A percentile compares a stretch with the other conserved stretches of the same genome.
These are phyloP conservation scores for Cornus controversa DNA, from an alignment of 148 eudicot genomes.

Conservation along the genomic window DNA sequence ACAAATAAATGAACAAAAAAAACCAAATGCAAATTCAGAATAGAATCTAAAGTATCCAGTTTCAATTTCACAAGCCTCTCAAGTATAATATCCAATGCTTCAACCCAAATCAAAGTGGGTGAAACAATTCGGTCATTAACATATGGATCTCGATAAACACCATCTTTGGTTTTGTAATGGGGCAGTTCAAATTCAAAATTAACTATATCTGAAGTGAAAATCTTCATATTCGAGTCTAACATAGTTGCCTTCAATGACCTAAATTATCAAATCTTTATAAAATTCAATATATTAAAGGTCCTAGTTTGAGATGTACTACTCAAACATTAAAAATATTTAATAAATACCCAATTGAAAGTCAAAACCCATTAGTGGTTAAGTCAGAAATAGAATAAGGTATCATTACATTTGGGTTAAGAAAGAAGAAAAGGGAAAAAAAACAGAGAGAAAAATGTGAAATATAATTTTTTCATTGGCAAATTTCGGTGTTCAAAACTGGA, in stretches of 20 bases:
- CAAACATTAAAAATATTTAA: too few species aligned
- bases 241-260: conserved; percentile 93
- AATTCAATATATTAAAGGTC: neutral
- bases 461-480: too few species aligned
- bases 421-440: too few species aligned
- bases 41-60: too few species aligned
- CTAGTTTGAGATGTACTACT: neutral
- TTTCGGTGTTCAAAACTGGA: too few species aligned
- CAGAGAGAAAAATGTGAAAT: too few species aligned
- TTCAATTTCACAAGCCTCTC: conserved; percentile 46
- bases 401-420: too few species aligned
- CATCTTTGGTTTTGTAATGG: conserved; percentile 86
- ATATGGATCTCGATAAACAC: conserved; percentile 67
- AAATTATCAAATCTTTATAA: conserved; percentile 5
- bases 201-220: conserved; percentile 51
- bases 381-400: too few species aligned
- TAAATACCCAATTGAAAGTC: too few species aligned
- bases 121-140: conserved; percentile 79
- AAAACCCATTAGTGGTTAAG: too few species aligned
- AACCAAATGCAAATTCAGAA: too few species aligned
- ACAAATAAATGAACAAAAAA: too few species aligned
- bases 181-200: conserved; percentile 78
- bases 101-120: conserved; percentile 90
- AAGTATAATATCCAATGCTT: conserved; percentile 77
- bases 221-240: conserved; percentile 61